A percentile compares a stretch with the other conserved stretches of the same genome.
Evolutionary conservation across 2,329 filamentous ascomycete genomes (phyloP).

Genomic region (Hypoxylon sp.): DNA sequence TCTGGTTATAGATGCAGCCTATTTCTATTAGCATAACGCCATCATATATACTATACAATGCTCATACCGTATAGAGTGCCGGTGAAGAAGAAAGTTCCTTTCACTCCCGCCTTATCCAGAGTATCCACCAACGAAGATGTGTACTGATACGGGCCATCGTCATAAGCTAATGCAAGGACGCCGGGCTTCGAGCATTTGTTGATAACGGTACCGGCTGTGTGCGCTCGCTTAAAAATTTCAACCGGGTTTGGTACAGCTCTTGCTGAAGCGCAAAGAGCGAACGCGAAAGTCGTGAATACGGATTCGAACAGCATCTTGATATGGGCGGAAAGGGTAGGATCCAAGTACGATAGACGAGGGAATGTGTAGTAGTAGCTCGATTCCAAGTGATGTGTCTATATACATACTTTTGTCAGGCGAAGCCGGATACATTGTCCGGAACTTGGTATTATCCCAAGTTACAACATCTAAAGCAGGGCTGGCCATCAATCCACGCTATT

Average conservation of each 20-base stretch:
- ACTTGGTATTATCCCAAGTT: conserved; percentile 31
- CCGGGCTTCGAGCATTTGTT: conserved; percentile 62
- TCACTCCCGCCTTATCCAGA: conserved; percentile 63
- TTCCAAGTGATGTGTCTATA: not conserved
- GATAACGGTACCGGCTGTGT: conserved; percentile 61
- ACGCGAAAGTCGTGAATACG: conserved; percentile 43
- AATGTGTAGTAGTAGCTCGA: not conserved
- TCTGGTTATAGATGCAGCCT: conserved; percentile 65
- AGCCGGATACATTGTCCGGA: conserved; percentile 25
- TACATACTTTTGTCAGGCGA: conserved; percentile 22
- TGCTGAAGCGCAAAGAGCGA: conserved; percentile 51
- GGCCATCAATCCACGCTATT: too few relatives aligned
- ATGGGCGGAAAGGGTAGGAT: not conserved
- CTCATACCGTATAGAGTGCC: conserved; percentile 63
- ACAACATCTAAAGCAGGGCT: conserved; percentile 28
- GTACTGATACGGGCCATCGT: conserved; percentile 67
- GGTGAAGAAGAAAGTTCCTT: conserved; percentile 69
- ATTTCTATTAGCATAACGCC: conserved; percentile 34
- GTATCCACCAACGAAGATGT: conserved; percentile 66
- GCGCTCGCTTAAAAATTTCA: conserved; percentile 59
- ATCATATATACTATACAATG: not conserved
- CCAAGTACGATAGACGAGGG: not conserved
- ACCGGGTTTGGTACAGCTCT: conserved; percentile 57
- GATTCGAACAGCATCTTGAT: conserved; percentile 51
- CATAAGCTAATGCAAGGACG: conserved; percentile 67